Base-by-base conservation (phyloP, 1,284 basidiomycete species). In the Sphagnurus paluster region DNA sequence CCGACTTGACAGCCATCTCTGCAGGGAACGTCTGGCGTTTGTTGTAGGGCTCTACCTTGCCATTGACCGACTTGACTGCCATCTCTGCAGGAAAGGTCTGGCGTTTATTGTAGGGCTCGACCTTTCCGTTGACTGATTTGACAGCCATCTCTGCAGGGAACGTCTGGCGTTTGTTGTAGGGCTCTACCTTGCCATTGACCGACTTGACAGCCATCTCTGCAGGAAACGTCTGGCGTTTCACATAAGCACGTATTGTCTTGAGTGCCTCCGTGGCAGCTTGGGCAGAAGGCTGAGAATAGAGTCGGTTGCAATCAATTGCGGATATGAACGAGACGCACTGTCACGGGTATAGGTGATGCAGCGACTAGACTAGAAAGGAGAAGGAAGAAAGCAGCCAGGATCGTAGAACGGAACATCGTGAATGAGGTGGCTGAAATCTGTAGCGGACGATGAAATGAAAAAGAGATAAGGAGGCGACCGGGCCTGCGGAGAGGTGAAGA, bases 221-320 rank as follows among this genome's bases (percentile, higher is more conserved):
- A n/a, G 57, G 59, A 16, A 65, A n/a, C n/a, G n/a, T 57, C 16
- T 60, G 56, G 29, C 69, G 72, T 52, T 65, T 74, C 47, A 62
- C 58, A 59, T 79, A 80, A 19, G 72, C 71, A 20, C 63, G 64
- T 53, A 80, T 77, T 25, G 69, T 70, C 42, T 75, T 66, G 39
- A 79, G 62, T 19, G 72, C 69, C 42, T 66, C 65, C 29, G 66
- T 58, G 37, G 60, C 62, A 46, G 70, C 70, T 45, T 55, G 52
- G 21, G 53, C 40, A 16, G 28, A 29, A 35, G 26, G 36, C 38
- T 54, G 21, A 39, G 26, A 16, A n/a, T 20, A 14, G 33, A 28
- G 39, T 34, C 5, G n/a, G 25, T 19, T 20, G 24, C 42, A 17
- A 8, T 24, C 23, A 25, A n/a, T 8, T 9, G 24, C 19, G 13